Conservation (phyloP, 2,329 filamentous ascomycete species). For the Fusarium siculi region DNA sequence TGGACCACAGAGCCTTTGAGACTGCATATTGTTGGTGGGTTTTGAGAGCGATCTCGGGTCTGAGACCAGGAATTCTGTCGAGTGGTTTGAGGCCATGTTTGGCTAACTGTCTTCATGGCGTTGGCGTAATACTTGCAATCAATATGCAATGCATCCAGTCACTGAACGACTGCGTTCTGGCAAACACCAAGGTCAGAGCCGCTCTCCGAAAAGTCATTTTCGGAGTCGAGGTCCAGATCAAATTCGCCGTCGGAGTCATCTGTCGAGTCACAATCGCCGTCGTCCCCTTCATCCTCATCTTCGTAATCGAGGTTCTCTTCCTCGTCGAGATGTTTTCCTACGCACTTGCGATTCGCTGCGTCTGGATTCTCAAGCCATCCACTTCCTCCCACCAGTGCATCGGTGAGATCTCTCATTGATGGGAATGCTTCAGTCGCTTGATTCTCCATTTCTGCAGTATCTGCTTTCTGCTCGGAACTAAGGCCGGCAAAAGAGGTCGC, state of each 20-base stretch:
- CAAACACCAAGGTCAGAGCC: too few relatives aligned
- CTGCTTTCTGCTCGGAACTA: neutral
- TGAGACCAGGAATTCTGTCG: too few relatives aligned
- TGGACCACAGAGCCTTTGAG: too few relatives aligned
- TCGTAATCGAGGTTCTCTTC: neutral
- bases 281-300: neutral
- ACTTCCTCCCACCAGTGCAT: neutral
- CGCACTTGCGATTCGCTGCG: neutral
- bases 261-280: too few relatives aligned
- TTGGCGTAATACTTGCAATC: too few relatives aligned
- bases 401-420: neutral
- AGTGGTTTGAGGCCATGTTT: too few relatives aligned
- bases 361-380: neutral
- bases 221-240: neutral
- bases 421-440: neutral
- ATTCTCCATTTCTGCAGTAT: neutral
- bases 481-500: neutral
- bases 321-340: neutral
- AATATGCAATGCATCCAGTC: too few relatives aligned
- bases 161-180: too few relatives aligned
- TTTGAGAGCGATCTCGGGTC: too few relatives aligned
- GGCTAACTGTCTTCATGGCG: too few relatives aligned
- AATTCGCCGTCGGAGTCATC: neutral
- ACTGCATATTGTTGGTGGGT: too few relatives aligned
- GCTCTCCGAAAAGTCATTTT: too few relatives aligned